Evolutionary conservation across 441 rosid species (phyloP).

Genomic region (Raphanus hybrid): DNA sequence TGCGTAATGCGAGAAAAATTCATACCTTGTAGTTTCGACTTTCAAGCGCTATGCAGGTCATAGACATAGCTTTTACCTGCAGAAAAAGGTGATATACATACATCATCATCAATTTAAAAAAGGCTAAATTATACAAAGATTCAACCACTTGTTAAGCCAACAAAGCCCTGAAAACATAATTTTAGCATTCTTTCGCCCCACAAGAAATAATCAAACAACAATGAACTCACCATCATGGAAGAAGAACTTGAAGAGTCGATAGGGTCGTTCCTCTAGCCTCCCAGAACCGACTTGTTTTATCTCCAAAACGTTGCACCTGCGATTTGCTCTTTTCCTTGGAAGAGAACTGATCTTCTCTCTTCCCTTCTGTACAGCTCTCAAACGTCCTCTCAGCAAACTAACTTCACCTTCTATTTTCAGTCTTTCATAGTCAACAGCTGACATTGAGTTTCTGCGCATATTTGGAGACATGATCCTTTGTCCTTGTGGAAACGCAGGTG

Average conservation of each 20-base stretch:
- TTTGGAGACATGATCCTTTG: slow-evolving; percentile 40
- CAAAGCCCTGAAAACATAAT: too few species aligned
- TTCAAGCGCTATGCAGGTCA: slow-evolving; percentile 39
- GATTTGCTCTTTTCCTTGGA: slow-evolving; percentile 27
- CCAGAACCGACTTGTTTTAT: slow-evolving; percentile 31
- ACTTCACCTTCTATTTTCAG: slow-evolving; percentile 76
- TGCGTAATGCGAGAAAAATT: slow-evolving; percentile 12
- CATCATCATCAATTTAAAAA: slow-evolving; percentile 2
- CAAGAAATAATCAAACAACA: too few species aligned
- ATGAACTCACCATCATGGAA: slow-evolving; percentile 32
- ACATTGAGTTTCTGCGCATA: slow-evolving; percentile 76
- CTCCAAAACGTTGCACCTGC: slow-evolving; percentile 14
- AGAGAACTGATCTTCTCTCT: slow-evolving; percentile 48
- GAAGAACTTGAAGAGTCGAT: slow-evolving; percentile 28
- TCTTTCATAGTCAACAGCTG: slow-evolving; percentile 74
- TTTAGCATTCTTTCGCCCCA: too few species aligned
- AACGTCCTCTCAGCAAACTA: slow-evolving; percentile 33
- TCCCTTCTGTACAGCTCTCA: slow-evolving; percentile 23
- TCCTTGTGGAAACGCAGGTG: slow-evolving; percentile 41
- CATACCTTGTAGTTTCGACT: slow-evolving; percentile 30
- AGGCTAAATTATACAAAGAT: neutral
- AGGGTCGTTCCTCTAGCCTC: slow-evolving; percentile 15
- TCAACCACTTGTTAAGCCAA: slow-evolving; percentile 11
- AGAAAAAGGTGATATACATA: neutral
- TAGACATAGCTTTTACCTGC: slow-evolving; percentile 34